Base-by-base conservation (phyloP, 2,329 filamentous ascomycete species). In the Blastomyces silverae region DNA sequence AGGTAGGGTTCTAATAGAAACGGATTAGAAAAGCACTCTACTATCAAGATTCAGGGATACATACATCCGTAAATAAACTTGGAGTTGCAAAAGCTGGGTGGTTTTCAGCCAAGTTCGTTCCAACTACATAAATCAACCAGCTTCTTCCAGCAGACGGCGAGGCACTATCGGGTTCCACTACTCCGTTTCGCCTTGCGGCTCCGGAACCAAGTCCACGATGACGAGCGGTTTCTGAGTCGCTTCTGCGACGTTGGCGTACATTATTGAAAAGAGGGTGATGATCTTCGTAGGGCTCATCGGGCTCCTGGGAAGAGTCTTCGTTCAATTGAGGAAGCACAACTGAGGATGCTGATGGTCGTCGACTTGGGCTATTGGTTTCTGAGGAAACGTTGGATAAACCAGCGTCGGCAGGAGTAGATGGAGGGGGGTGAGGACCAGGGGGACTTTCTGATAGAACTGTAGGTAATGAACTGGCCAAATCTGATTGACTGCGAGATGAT, bases 51-150 rank as follows among this genome's bases (percentile, higher is more conserved):
- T 34, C 56, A 28, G 55, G 15, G 46, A 59, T 53, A 72, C 79
- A 74, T 78, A 87, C 86, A 75, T 89, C 87, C 22, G 86, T 89
- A 72, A 89, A 89, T 13, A 89, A 78, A 69, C 86, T 88, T 15
- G 87, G 87, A 25, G 87, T 88, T 8, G 86, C 87, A 67, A 89
- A 83, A 28, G 88, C 87, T 28, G 87, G 87, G 72, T 89, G 87
- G 68, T 88, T 87, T 69, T 89, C 86, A 1, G 87, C 86, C 63
- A 89, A 84, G 68, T 87, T 88, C 53, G 87, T 87, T 56, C 87
- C 87, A 62, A 89, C 83, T 10, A 89, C 86, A 71, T 89, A 89
- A 63, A 89, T 89, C 70, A 89, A 83, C 87, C 87, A 89, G 74
- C 86, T 89, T 68, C 87, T 79, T 64, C 84, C 85, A 64, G 79